phyloP scores from a whole-genome alignment of 208 protist genomes.

The Acanthamoeba sp. region DNA sequence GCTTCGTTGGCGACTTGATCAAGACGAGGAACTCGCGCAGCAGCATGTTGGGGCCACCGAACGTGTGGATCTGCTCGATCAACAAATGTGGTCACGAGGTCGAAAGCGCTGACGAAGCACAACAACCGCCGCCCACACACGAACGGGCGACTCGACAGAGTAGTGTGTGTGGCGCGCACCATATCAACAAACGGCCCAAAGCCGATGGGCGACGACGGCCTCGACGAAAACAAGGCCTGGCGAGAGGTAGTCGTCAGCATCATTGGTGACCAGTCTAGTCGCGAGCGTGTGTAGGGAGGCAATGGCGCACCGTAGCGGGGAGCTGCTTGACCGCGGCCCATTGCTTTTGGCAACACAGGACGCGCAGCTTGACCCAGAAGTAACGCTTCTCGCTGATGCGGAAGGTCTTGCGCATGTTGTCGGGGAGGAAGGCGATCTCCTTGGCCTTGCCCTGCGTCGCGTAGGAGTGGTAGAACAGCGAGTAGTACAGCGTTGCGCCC shows the following conservation, averaged over 20 bases:
- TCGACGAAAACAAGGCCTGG: not conserved
- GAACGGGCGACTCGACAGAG: no score
- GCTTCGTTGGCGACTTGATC: not conserved
- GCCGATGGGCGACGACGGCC: not conserved
- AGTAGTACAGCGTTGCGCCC: conserved; percentile 11
- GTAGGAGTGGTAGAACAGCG: conserved; percentile 18
- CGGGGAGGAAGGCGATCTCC: not conserved
- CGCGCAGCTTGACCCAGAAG: conserved; percentile 22
- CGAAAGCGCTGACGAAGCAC: no score
- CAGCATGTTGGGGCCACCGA: conserved; percentile 17
- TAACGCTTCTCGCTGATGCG: not conserved
- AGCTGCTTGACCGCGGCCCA: conserved; percentile 19
- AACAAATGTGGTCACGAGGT: no score
- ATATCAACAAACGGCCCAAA: conserved; percentile 3
- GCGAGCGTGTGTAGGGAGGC: not conserved
- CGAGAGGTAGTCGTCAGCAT: no score
- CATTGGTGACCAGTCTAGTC: not conserved
- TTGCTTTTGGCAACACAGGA: conserved; percentile 8
- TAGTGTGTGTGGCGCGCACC: not conserved
- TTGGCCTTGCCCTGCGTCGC: not conserved
- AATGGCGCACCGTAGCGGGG: not conserved
- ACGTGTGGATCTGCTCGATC: not conserved
- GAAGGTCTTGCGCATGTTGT: conserved; percentile 41
- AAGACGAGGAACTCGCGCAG: conserved; percentile 32
- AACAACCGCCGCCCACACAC: no score